Evolutionary conservation across 176 grass and related monocot species (phyloP).

Genomic region (Triticum urartu): DNA sequence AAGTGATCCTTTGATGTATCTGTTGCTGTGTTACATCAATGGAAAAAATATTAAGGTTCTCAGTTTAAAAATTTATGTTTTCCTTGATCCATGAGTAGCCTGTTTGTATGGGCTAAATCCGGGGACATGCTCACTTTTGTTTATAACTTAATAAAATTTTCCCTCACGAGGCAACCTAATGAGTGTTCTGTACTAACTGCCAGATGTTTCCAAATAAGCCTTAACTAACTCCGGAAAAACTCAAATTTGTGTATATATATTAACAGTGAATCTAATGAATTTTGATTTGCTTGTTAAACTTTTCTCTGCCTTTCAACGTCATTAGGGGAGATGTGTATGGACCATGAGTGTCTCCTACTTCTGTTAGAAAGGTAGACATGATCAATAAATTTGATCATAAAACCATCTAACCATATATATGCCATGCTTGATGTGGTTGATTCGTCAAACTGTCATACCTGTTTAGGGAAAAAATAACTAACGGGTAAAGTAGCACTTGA

Average conservation of each 20-base stretch:
- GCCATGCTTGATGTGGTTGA: background rate
- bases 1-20: background rate
- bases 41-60: background rate
- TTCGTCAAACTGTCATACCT: background rate
- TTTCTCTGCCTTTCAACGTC: background rate
- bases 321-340: background rate
- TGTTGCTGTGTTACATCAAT: background rate
- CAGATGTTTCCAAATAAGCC: background rate
- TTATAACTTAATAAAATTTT: background rate
- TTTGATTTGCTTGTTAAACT: background rate
- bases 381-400: background rate
- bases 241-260: background rate
- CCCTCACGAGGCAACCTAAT: background rate
- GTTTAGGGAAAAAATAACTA: background rate
- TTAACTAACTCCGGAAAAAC: background rate
- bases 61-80: background rate
- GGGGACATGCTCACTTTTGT: background rate
- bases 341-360: too few relatives aligned
- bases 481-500: background rate
- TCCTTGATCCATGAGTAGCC: background rate
- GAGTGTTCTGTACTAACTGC: background rate
- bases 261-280: background rate
- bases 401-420: background rate
- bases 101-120: background rate
- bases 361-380: background rate